Percentiles rank a stretch among this genome's conserved stretches.
Evolutionary conservation across 306 rosid genomes (phyloP).

Genomic region (Malus orientalis): DNA sequence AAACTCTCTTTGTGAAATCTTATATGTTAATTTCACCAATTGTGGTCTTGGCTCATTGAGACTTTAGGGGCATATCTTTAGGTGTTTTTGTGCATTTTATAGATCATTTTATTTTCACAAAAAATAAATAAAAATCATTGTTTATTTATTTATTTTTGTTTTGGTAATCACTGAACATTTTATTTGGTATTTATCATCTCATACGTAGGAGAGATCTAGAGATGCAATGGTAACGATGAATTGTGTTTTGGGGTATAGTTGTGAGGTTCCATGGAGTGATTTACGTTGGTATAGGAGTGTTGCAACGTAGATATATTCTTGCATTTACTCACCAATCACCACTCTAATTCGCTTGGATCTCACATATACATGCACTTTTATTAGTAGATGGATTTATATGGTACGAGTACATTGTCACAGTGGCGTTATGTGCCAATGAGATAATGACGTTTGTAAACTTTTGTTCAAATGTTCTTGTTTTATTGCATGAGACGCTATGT

Average conservation of each 20-base stretch:
- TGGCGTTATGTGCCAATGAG: no score
- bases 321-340: neutral
- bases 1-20: neutral
- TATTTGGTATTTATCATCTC: neutral
- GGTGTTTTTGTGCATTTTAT: no score
- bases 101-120: no score
- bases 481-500: no score
- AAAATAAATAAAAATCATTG: no score
- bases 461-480: no score
- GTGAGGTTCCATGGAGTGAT: neutral
- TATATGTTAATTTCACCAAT: neutral
- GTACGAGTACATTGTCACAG: no score
- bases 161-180: neutral
- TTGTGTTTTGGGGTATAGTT: neutral
- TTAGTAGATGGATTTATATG: no score
- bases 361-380: no score
- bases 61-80: neutral
- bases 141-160: no score
- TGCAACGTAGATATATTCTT: neutral
- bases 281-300: neutral
- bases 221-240: neutral
- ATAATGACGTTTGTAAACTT: no score
- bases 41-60: neutral
- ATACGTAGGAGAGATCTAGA: neutral
- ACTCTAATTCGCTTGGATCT: neutral